Evolutionary conservation across 208 protist genomes (phyloP), one percentile per base, ranked within the genome.

Genomic region (Vickermania spadyakhi): DNA sequence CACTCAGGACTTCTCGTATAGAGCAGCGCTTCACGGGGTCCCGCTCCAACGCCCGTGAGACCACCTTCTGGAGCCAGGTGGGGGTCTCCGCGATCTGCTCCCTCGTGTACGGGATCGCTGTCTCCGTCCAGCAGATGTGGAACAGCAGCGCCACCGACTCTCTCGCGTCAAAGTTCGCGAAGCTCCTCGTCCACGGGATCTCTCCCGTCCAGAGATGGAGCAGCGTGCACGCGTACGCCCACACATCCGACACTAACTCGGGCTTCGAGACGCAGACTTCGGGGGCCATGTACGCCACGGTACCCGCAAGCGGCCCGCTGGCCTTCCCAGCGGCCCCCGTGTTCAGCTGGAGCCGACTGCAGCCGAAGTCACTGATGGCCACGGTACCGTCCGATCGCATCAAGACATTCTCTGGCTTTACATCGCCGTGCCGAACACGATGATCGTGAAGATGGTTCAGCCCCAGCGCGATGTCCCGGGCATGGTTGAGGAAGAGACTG

Each of bases 331-430:
- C 61, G 36, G 53, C 28, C 56, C 62, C 64, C 5, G 51, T 28
- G 21, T 23, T 27, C 25, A 18, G 28, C 14, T 62, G 67, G 27
- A 79, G 67, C 49, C 80, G 64, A 56, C 80, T 86, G 74, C 76
- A 84, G 13, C 79, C 78, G 59, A 90, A 90, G 62, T 90, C 79
- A 23, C 64, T 83, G 54, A 90, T 70, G 7, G 74, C 79, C 30
- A 84, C 79, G 41, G 65, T 80, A 51, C 83, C 83, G 61, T 90
- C 75, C 0, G 83, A 81, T 26, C 75, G 69, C 29, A 74, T 80
- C 52, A 90, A 72, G 42, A 90, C 79, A 59, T 90, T 90, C 63
- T 84, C 73, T 27, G 83, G 76, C 49, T 84, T 84, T 58, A 90
- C 68, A 57, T 90, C 83, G 11, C 79, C 72, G 56, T 90, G 83